Evolutionary conservation across 495 filamentous ascomycete genomes (phyloP), one percentile per base, ranked within the genome.

Genomic region (Saxophila tyrrhenica): DNA sequence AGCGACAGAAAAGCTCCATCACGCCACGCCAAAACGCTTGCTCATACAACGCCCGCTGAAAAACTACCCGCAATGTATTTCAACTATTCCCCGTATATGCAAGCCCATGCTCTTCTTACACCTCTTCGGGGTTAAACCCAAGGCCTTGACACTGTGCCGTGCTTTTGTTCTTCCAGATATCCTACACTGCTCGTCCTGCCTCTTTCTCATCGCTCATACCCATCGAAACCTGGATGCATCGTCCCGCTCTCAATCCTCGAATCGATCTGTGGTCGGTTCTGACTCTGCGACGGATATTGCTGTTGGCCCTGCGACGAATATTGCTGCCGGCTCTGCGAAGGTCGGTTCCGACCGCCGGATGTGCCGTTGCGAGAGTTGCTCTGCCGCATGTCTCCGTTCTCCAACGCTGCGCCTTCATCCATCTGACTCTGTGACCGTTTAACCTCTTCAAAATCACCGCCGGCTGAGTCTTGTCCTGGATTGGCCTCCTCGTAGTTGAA

Each of bases 401-500:
- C 29, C 29, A 35, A 5, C 7, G 5, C 29, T 35, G 29, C 7
- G 5, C 13, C 13, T 5, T 35, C 29, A 5, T 35, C 29, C 29
- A 5, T 35, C 13, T 13, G 7, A 35, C 29, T 35, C 13, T n/a
- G n/a, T n/a, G n/a, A n/a, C n/a, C n/a, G n/a, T n/a, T n/a, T n/a
- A n/a, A n/a, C n/a, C n/a, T n/a, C n/a, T n/a, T n/a, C n/a, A n/a
- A n/a, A n/a, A n/a, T n/a, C n/a, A n/a, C n/a, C n/a, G n/a, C n/a
- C n/a, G n/a, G n/a, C n/a, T n/a, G n/a, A n/a, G n/a, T 89, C 86
- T 65, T 87, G 84, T 0, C 80, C 84, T 2, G 84, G 84, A 55
- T 92, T 94, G 52, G 81, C 84, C 16, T 78, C 80, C 67, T 89
- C 79, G 65, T 86, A 94, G 58, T 84, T 77, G 41, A 91, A 72